Evolutionary conservation across 345 rosid species (phyloP).

Genomic region (Brassica rapa): DNA sequence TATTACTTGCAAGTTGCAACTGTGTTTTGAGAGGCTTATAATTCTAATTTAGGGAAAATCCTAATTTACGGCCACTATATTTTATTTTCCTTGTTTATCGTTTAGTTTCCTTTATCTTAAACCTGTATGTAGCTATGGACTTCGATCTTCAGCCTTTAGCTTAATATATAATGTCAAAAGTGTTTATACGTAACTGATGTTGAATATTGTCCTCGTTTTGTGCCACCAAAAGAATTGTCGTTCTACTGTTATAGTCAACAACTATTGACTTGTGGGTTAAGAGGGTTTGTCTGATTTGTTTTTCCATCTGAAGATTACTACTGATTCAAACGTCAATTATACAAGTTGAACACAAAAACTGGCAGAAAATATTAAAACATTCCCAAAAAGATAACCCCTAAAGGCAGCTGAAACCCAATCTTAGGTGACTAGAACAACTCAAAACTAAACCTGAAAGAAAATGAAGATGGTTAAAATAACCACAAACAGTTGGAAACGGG

Average conservation of each 20-base stretch:
- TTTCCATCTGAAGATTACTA: neutral
- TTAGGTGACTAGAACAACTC: neutral
- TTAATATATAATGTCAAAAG: neutral
- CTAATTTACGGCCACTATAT: neutral
- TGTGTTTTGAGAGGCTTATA: neutral
- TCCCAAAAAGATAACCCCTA: neutral
- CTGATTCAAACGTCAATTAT: neutral
- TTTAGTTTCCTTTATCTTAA: neutral
- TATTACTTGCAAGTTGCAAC: conserved; percentile 2
- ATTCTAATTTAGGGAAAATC: neutral
- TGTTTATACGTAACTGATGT: neutral
- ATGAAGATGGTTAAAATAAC: neutral
- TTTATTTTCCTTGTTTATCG: neutral
- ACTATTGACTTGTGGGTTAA: neutral
- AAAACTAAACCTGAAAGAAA: neutral
- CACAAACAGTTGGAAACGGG: neutral
- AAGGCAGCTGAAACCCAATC: neutral
- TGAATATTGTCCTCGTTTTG: conserved; percentile 5
- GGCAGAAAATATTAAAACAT: neutral
- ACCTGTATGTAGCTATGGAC: neutral
- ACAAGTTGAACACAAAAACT: neutral
- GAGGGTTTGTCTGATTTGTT: conserved; percentile 5
- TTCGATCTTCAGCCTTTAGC: neutral
- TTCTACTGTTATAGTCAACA: neutral
- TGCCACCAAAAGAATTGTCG: neutral